A percentile compares a stretch with the other conserved stretches of the same genome.
phyloP scores from a whole-genome alignment of 2,329 filamentous ascomycete species.

The Phyllosticta paracitricarpa region DNA sequence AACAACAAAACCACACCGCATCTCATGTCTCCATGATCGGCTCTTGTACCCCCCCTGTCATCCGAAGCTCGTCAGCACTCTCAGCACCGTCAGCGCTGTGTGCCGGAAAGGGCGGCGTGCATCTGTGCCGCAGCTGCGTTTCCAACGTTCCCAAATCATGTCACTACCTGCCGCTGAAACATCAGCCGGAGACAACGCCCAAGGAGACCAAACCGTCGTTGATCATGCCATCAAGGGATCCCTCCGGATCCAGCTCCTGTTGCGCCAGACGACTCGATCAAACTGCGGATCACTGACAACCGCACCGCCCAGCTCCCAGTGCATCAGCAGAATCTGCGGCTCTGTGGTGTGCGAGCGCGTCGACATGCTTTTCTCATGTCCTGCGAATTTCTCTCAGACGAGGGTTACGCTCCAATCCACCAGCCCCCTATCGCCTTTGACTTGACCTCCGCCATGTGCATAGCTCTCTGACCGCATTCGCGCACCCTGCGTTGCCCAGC shows the following conservation, averaged over 20 bases:
- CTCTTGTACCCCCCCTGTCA: neutral
- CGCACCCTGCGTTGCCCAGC: neutral
- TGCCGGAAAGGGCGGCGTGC: neutral
- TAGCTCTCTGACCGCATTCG: neutral
- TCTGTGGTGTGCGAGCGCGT: neutral
- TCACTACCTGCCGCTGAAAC: neutral
- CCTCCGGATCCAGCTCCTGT: neutral
- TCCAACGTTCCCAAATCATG: neutral
- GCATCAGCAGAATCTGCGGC: neutral
- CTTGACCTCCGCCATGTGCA: neutral
- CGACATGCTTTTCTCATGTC: neutral
- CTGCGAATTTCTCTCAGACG: neutral
- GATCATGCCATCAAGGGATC: neutral
- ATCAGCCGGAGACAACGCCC: slow-evolving; percentile 4
- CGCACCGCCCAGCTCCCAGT: neutral
- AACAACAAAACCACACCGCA: neutral
- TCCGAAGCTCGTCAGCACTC: neutral
- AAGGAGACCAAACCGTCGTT: slow-evolving; percentile 6
- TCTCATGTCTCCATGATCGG: neutral
- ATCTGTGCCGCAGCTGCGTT: neutral
- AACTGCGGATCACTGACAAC: neutral
- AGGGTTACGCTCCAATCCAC: neutral
- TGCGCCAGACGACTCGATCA: neutral
- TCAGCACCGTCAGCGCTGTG: neutral
- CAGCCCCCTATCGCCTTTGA: neutral